A percentile compares a stretch with the other conserved stretches of the same genome.
Conservation (phyloP, 2,329 filamentous ascomycete species). For the Exophiala xenobiotica region DNA sequence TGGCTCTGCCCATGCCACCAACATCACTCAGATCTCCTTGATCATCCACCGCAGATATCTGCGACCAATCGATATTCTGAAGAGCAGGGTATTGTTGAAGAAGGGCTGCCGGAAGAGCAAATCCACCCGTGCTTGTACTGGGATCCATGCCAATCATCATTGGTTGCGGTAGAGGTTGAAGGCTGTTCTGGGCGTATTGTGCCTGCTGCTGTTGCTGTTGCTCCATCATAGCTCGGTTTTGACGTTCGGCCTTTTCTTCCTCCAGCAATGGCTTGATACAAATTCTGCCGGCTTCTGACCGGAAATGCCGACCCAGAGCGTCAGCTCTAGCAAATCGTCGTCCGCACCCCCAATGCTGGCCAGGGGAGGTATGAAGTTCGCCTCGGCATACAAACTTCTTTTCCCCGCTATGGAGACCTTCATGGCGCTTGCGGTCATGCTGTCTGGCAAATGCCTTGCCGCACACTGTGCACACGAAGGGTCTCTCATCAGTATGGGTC, state of each 20-base stretch:
- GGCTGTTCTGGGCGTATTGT: slow-evolving; percentile 50
- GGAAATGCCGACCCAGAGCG: slow-evolving; percentile 89
- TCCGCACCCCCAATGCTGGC: slow-evolving; percentile 87
- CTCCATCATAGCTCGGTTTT: slow-evolving; percentile 72
- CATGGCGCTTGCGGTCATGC: slow-evolving; percentile 95
- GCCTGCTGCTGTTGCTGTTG: slow-evolving; percentile 60
- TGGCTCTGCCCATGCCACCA: slow-evolving; percentile 76
- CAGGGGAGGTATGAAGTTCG: slow-evolving; percentile 67
- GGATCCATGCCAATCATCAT: slow-evolving; percentile 62
- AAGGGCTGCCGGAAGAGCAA: slow-evolving; percentile 79
- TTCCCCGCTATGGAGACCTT: slow-evolving; percentile 92
- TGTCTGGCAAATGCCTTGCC: slow-evolving; percentile 96
- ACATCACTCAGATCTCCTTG: slow-evolving; percentile 59
- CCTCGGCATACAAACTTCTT: slow-evolving; percentile 99
- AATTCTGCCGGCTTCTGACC: slow-evolving; percentile 89
- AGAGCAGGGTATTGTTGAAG: slow-evolving; percentile 90
- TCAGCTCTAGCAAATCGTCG: slow-evolving; percentile 92
- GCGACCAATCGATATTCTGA: slow-evolving; percentile 84
- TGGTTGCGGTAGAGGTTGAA: slow-evolving; percentile 57
- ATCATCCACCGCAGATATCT: slow-evolving; percentile 65
- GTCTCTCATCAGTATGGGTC: slow-evolving; percentile 94
- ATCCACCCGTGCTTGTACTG: slow-evolving; percentile 56
- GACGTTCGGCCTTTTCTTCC: slow-evolving; percentile 82
- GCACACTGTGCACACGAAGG: slow-evolving; percentile 95
- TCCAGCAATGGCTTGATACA: slow-evolving; percentile 97